These are phyloP conservation scores for Coniophora puteana DNA, from an alignment of 1,284 basidiomycete genomes.

Conservation along the genomic window DNA sequence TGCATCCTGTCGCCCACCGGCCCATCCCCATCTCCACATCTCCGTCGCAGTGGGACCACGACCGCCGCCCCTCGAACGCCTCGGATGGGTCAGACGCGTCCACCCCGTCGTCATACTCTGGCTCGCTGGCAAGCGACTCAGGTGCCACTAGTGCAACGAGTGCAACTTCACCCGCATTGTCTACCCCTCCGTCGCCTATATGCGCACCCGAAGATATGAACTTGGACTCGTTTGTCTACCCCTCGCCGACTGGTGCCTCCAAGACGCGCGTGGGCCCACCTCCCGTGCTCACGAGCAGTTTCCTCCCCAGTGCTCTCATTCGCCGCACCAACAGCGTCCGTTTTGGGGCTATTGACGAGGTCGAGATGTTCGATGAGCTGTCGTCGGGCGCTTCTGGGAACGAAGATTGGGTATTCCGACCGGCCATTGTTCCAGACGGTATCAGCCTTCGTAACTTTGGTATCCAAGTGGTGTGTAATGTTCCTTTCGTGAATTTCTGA, in stretches of 20 bases:
- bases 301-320: constrained; percentile 43
- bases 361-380: no score
- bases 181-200: constrained; percentile 9
- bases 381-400: no score
- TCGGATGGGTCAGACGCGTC: constrained; percentile 15
- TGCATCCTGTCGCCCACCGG: constrained; percentile 51
- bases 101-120: constrained; percentile 17
- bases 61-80: constrained; percentile 17
- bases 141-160: constrained; percentile 28
- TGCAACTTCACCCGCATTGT: no score
- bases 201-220: no score
- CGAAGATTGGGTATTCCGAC: constrained; percentile 57
- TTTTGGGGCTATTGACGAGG: constrained; percentile 13
- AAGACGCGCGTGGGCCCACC: constrained; percentile 10
- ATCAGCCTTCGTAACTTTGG: constrained; percentile 80
- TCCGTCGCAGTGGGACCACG: constrained; percentile 9
- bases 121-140: constrained; percentile 17
- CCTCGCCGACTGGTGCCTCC: constrained; percentile 16
- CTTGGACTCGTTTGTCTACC: no score
- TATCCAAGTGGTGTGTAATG: constrained; percentile 69
- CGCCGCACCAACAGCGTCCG: constrained; percentile 18
- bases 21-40: constrained; percentile 9
- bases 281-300: constrained; percentile 46
- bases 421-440: constrained; percentile 66
- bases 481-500: constrained; percentile 11